Percentiles rank a stretch among this genome's conserved stretches.
These are phyloP conservation scores for Cercophora scortea DNA, from an alignment of 495 filamentous ascomycete genomes.

Conservation along the genomic window DNA sequence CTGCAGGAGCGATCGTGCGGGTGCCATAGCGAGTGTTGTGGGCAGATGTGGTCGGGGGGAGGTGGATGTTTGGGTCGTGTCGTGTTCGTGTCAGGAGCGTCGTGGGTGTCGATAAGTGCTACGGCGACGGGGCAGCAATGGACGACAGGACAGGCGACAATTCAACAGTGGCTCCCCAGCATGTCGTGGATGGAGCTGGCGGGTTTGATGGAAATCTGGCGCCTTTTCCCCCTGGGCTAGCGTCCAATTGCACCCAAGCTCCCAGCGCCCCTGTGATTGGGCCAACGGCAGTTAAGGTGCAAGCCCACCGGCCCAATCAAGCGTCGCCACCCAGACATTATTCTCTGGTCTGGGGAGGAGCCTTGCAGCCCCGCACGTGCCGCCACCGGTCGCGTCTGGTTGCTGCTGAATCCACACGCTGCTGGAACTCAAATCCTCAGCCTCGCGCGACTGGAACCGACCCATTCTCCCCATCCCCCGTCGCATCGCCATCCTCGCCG, in stretches of 20 bases:
- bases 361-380: constrained; percentile 3
- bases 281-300: no score
- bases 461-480: constrained; percentile 2
- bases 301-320: constrained; percentile 11
- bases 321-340: background rate
- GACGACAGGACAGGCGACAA: no score
- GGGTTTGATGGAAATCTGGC: constrained; percentile 22
- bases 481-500: background rate
- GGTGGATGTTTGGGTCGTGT: background rate
- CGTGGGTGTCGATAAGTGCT: background rate
- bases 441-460: constrained; percentile 15
- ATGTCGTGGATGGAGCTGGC: no score
- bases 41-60: constrained; percentile 1
- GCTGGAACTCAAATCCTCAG: constrained; percentile 10
- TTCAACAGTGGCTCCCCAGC: no score
- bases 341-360: background rate
- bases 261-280: background rate
- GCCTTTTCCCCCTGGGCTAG: constrained; percentile 14
- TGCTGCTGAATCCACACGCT: background rate
- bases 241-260: constrained; percentile 2
- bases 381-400: constrained; percentile 1
- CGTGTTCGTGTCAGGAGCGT: background rate
- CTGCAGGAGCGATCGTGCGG: constrained; percentile 34
- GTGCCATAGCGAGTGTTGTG: constrained; percentile 18
- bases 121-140: background rate